phyloP scores from a whole-genome alignment of 2,329 filamentous ascomycete species.

The Neobulgaria alba region DNA sequence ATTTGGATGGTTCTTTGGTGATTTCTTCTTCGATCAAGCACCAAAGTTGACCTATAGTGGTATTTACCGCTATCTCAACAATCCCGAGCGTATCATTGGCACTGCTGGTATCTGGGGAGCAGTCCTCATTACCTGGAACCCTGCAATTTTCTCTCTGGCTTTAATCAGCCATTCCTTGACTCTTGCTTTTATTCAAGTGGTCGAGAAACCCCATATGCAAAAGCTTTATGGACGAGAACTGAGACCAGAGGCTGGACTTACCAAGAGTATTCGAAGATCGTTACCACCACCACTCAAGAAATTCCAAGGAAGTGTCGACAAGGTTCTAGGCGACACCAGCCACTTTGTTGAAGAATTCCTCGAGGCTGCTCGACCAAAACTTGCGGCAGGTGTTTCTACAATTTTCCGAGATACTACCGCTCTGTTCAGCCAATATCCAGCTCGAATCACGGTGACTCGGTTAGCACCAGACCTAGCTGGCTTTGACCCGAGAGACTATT shows the following conservation, averaged over 20 bases:
- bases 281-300: slow-evolving; percentile 75
- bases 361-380: slow-evolving; percentile 74
- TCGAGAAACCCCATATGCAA: slow-evolving; percentile 96
- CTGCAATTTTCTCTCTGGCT: slow-evolving; percentile 77
- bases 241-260: slow-evolving; percentile 79
- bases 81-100: slow-evolving; percentile 88
- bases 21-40: slow-evolving; percentile 92
- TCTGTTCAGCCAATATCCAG: slow-evolving; percentile 82
- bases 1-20: slow-evolving; percentile 98
- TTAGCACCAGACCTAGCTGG: slow-evolving; percentile 74
- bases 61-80: slow-evolving; percentile 97
- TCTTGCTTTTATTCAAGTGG: slow-evolving; percentile 79
- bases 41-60: slow-evolving; percentile 90
- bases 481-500: slow-evolving; percentile 72
- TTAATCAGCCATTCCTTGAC: slow-evolving; percentile 78
- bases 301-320: slow-evolving; percentile 80
- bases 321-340: slow-evolving; percentile 74
- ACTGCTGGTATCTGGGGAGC: slow-evolving; percentile 93
- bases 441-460: slow-evolving; percentile 73
- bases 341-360: slow-evolving; percentile 89
- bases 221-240: slow-evolving; percentile 86
- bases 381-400: slow-evolving; percentile 76
- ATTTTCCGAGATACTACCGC: slow-evolving; percentile 83
- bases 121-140: slow-evolving; percentile 86
- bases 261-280: slow-evolving; percentile 81